Base-by-base conservation (phyloP, 2,329 filamentous ascomycete genomes). In the Alternaria burnsii region DNA sequence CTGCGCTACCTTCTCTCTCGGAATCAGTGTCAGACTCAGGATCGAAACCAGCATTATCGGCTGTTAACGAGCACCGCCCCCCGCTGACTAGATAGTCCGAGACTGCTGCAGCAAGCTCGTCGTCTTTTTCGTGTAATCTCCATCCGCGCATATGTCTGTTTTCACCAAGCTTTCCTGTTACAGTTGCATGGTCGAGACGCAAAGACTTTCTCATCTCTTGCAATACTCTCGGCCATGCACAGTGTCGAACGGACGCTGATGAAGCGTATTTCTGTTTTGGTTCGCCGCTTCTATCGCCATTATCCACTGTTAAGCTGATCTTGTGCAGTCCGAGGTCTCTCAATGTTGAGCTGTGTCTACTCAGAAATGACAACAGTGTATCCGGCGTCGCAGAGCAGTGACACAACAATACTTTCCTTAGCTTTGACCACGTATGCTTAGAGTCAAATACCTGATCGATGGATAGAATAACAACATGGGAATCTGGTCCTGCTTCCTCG, bases 401-500 rank as follows among this genome's bases (percentile, higher is more conserved):
- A n/a, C n/a, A 12, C 8, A 64, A 24, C 10, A 59, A 62, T 18
- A 65, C 16, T 28, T 62, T 65, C 11, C 52, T 61, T 36, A 69
- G 44, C 3, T 51, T 42, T 2, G 52, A 43, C 60, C 55, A 66
- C 12, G 24, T 57, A 16, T 44, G n/a, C 1, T 48, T 22, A 4
- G 10, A 7, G n/a, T 12, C 22, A 22, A 58, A 46, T 5, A 52
- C 32, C 32, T 14, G 32, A 12, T 16, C 11, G 32, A 36, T 16
- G 32, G 32, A 36, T 14, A 1, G 30, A 9, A 26, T 3, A 11
- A 16, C 10, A 6, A 1, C 18, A 8, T 16, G 3, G 7, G 28
- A 30, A 30, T 30, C 7, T 1, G 24, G 24, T 26, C 14, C 24
- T 34, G 14, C 30, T 5, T 0, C 0, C 12, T 16, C 34, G 16